Conservation (phyloP, 2,329 filamentous ascomycete genomes). For the Beauveria medogensis region DNA sequence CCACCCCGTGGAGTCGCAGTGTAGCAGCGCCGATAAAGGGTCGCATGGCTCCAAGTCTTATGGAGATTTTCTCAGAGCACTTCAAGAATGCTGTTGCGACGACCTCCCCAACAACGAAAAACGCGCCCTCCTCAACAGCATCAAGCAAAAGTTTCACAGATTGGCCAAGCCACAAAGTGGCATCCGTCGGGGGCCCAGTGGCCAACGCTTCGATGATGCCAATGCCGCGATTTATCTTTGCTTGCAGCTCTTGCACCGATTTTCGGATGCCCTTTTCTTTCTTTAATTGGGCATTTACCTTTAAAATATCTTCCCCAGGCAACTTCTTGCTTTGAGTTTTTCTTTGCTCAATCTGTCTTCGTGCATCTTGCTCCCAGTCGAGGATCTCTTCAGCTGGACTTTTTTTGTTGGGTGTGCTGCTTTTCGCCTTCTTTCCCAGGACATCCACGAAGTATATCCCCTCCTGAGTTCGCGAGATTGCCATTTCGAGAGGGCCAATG, state of each 20-base stretch:
- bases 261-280: conserved; percentile 77
- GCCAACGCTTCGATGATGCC: conserved; percentile 79
- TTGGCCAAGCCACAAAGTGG: conserved; percentile 77
- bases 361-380: conserved; percentile 94
- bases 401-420: conserved; percentile 70
- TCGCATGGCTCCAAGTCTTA: conserved; percentile 66
- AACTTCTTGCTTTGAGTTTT: conserved; percentile 88
- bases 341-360: conserved; percentile 82
- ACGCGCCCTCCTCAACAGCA: conserved; percentile 71
- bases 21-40: conserved; percentile 84
- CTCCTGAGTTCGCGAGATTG: conserved; percentile 85
- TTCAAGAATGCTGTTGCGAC: conserved; percentile 72
- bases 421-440: conserved; percentile 70
- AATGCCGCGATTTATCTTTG: conserved; percentile 70
- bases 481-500: conserved; percentile 80
- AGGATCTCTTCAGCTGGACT: conserved; percentile 91
- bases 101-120: conserved; percentile 70
- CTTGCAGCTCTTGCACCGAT: conserved; percentile 61
- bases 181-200: conserved; percentile 80
- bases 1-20: conserved; percentile 67
- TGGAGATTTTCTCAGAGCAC: conserved; percentile 67
- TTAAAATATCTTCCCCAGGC: conserved; percentile 77
- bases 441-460: conserved; percentile 87
- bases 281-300: conserved; percentile 81
- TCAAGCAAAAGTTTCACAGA: conserved; percentile 67